Conservation (phyloP, 2,329 filamentous ascomycete species). For the Metarhizium sp. region DNA sequence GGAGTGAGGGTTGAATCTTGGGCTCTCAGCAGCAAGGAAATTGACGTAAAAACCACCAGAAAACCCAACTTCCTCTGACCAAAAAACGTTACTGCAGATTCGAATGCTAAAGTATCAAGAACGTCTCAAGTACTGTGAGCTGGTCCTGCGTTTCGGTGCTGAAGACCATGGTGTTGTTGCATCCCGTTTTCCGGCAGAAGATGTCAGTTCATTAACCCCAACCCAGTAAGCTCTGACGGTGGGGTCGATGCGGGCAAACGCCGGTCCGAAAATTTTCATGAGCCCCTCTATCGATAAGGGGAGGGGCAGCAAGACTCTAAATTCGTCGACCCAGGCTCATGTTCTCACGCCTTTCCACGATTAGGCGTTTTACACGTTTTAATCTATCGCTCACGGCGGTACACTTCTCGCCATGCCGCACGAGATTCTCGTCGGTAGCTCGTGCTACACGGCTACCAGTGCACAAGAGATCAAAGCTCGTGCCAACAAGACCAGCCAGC, state of each 20-base stretch:
- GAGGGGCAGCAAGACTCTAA: constrained; percentile 8
- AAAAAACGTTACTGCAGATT: too few relatives aligned
- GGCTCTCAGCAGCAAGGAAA: too few relatives aligned
- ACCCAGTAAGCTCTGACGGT: not conserved
- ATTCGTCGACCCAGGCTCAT: not conserved
- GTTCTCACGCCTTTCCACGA: not conserved
- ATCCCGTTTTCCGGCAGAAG: too few relatives aligned
- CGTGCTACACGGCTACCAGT: constrained; percentile 40
- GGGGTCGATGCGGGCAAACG: constrained; percentile 1
- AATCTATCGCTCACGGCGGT: constrained; percentile 2
- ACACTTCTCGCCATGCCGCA: constrained; percentile 19
- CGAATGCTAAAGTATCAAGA: too few relatives aligned
- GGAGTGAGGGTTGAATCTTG: too few relatives aligned
- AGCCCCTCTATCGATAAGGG: constrained; percentile 11
- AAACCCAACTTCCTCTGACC: too few relatives aligned
- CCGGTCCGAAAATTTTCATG: constrained; percentile 13
- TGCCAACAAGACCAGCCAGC: constrained; percentile 32
- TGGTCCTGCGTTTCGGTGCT: too few relatives aligned
- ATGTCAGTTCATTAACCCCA: too few relatives aligned
- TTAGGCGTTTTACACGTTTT: not conserved
- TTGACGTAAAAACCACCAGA: too few relatives aligned
- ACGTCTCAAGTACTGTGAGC: too few relatives aligned
- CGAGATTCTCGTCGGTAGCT: constrained; percentile 29
- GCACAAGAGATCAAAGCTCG: constrained; percentile 34
- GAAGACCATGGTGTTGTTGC: too few relatives aligned